Conservation (phyloP, 192 early-diverging fungal genomes). For the Chytriomyces confervae region DNA sequence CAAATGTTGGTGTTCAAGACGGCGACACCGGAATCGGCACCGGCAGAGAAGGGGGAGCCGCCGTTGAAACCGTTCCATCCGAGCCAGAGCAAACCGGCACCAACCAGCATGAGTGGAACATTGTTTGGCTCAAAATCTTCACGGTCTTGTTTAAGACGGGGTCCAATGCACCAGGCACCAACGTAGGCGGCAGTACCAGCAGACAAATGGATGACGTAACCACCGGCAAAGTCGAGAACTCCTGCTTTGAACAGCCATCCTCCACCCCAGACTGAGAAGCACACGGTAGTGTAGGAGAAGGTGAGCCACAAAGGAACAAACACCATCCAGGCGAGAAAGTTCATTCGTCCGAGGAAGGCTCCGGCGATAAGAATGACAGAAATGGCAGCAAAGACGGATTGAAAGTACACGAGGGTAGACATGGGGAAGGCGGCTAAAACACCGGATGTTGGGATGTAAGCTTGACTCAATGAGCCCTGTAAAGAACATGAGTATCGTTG, state of each 20-base stretch:
- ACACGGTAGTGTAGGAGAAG: neutral
- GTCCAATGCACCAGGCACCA: conserved; percentile 46
- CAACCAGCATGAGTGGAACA: conserved; percentile 90
- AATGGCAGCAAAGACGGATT: conserved; percentile 2
- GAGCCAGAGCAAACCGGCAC: conserved; percentile 87
- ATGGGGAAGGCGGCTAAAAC: neutral
- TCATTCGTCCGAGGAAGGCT: neutral
- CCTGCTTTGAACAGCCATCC: neutral
- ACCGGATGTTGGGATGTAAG: neutral
- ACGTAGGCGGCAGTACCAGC: neutral
- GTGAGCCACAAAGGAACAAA: neutral
- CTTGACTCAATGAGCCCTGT: conserved; percentile 10
- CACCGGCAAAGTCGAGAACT: conserved; percentile 1
- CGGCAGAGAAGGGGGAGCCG: conserved; percentile 71
- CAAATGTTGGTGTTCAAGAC: conserved; percentile 77
- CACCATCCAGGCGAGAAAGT: neutral
- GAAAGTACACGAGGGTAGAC: neutral
- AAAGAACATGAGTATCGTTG: neutral
- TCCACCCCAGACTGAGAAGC: neutral
- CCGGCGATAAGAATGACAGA: neutral
- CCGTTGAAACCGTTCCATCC: conserved; percentile 98
- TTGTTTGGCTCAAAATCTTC: conserved; percentile 85
- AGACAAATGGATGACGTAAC: neutral
- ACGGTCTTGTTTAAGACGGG: conserved; percentile 58
- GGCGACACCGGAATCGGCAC: conserved; percentile 75